Conservation (phyloP, 495 filamentous ascomycete species). For the Aspergillus egyptiacus region DNA sequence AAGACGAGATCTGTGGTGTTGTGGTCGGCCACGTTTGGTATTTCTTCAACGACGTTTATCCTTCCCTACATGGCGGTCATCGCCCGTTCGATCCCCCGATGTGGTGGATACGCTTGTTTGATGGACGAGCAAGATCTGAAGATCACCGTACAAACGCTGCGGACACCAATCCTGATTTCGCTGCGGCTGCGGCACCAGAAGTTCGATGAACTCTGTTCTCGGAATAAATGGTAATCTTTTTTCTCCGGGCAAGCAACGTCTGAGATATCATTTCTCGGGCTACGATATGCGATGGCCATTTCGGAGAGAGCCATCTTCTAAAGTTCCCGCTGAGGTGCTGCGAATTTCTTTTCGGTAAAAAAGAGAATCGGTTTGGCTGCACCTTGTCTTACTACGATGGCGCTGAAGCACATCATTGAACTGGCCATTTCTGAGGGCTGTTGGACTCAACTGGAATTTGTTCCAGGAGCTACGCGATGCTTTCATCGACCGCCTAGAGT, state of each 20-base stretch:
- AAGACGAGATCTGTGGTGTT: constrained; percentile 93
- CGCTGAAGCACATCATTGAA: no score
- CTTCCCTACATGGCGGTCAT: constrained; percentile 76
- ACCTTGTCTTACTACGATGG: no score
- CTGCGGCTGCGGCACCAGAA: constrained; percentile 36
- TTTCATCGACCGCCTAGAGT: background rate
- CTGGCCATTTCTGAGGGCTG: background rate
- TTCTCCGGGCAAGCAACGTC: background rate
- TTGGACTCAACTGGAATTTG: background rate
- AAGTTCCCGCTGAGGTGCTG: background rate
- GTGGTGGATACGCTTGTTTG: constrained; percentile 90
- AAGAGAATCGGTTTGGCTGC: no score
- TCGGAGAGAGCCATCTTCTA: no score
- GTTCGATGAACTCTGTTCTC: constrained; percentile 26
- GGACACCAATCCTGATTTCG: constrained; percentile 34
- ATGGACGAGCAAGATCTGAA: constrained; percentile 32
- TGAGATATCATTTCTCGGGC: background rate
- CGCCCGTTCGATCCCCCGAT: constrained; percentile 82
- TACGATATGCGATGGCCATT: no score
- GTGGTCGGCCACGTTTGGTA: constrained; percentile 96
- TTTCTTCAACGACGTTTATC: constrained; percentile 96
- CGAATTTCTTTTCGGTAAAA: no score
- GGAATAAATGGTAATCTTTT: no score
- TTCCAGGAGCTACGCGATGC: background rate
- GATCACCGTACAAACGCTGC: constrained; percentile 23